Evolutionary conservation across 208 protist genomes (phyloP), one percentile per base, ranked within the genome.

Genomic region (Phytomonas sp.): DNA sequence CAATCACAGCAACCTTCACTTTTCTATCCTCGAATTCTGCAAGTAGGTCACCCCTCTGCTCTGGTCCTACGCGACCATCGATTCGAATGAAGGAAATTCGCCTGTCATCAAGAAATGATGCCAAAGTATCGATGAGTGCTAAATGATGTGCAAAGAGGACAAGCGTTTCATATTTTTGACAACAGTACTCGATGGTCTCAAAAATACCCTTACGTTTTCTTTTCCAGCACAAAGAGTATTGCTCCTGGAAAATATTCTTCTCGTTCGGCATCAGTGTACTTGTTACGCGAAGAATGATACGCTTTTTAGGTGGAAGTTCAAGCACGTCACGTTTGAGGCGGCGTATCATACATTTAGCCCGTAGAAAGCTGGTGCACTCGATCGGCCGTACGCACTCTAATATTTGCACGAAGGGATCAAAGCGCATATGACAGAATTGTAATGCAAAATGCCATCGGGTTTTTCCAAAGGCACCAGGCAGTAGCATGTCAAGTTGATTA

Each of bases 141-240:
- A 88, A 79, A 71, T 95, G 89, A 70, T 95, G 87, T 9, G 86
- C 86, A 74, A 95, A 85, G 6, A 90, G 74, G 31, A 95, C 89
- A 26, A 95, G 68, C 36, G 74, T 84, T 20, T 31, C 34, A 68
- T 91, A 80, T 66, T 87, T 89, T 33, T 70, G 67, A 32, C 77
- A 78, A 53, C 82, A 71, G 77, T 84, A 81, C 37, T 83, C 80
- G 0, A 94, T 74, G n/a, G 80, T 77, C 37, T 88, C 84, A 11
- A 72, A 32, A 62, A 94, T 92, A 60, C 84, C 84, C 29, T 71
- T 67, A 61, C 76, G 74, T 59, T 90, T 91, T 13, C 60, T 64
- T 28, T 60, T 78, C 89, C 89, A 95, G 43, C 65, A 72, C 17
- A 67, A 62, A 11, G 84, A 66, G 72, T 95, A 95, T 28, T 72